Evolutionary conservation across 306 rosid genomes (phyloP), one percentile per base, ranked within the genome.

Genomic region (Quillaja saponaria): DNA sequence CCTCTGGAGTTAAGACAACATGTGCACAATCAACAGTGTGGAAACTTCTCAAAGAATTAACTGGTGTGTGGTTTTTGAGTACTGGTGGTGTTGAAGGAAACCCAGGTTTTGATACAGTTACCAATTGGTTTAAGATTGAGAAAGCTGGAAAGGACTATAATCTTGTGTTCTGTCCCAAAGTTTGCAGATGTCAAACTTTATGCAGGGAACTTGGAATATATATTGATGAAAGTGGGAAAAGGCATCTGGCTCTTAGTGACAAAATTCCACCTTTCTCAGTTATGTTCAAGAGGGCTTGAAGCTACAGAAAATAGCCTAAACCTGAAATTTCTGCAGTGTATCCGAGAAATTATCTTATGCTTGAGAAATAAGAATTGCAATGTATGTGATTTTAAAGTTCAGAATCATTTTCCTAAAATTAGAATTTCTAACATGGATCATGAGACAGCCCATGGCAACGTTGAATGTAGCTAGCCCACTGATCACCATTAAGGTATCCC

Each of bases 131-230:
- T 56, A 77, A 77, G 78, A 78, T 81, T 15, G 83, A 74, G 64
- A 66, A 63, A 50, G 18, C 53, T 3, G 66, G 46, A 2, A 46
- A 55, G 0, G 81, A 78, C 39, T 88, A 81, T 67, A 74, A 72
- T 34, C 58, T 85, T 12, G 66, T 70, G 6, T 88, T 77, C 34
- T 88, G 90, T 47, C 96, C 96, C 31, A 63, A 60, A 0, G 91
- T 85, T 0, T 82, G 90, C n/a, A 64, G 54, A 3, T 80, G 87
- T 61, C 72, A 55, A 11, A 87, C 82, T 47, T 1, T 79, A 34
- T 85, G 90, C 42, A 67, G 71, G 37, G 87, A 78, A 12, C 55
- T 76, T 5, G 77, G 81, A 31, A n/a, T 71, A 0, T 76, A 17
- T 44, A 13, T 2, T 14, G 48, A 21, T 59, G 49, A 35, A 46